Conservation (phyloP, 805 yeast species). For the Candida jianshihensis region DNA sequence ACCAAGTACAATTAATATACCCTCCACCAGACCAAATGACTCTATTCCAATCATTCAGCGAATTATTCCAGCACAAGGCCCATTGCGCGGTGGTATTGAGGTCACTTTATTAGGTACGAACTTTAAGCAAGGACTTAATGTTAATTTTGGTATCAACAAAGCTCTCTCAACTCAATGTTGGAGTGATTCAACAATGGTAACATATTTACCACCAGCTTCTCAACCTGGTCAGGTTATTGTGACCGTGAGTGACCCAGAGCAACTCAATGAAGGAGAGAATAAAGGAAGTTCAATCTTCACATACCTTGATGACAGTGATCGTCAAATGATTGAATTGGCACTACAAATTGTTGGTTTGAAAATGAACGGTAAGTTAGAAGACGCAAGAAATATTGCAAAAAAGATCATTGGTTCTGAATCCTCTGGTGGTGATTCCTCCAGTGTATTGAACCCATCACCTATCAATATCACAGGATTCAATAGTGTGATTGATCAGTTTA, state of each 20-base stretch:
- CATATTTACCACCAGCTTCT: conserved; percentile 87
- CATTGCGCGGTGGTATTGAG: conserved; percentile 93
- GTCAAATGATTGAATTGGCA: conserved; percentile 91
- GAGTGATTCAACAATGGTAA: conserved; percentile 91
- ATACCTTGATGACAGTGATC: conserved; percentile 90
- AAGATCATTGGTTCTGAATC: conserved; percentile 68
- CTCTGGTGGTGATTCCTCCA: conserved; percentile 14
- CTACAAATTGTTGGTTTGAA: conserved; percentile 93
- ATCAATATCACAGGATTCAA: conserved; percentile 1
- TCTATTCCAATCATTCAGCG: conserved; percentile 48
- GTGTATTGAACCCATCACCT: not conserved
- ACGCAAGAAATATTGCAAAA: conserved; percentile 89
- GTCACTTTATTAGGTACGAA: conserved; percentile 84
- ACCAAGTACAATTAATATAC: not conserved
- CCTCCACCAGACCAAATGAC: conserved; percentile 2
- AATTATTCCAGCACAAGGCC: conserved; percentile 93
- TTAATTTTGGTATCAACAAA: conserved; percentile 77
- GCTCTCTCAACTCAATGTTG: conserved; percentile 90
- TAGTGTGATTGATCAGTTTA: conserved; percentile 2
- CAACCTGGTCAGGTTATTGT: conserved; percentile 90
- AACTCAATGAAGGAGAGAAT: conserved; percentile 8
- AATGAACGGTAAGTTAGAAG: conserved; percentile 94
- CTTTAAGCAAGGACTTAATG: conserved; percentile 75
- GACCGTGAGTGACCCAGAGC: conserved; percentile 56
- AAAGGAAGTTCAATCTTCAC: conserved; percentile 53